These are phyloP conservation scores for Betula pendula DNA, from an alignment of 306 rosid genomes.

Conservation along the genomic window DNA sequence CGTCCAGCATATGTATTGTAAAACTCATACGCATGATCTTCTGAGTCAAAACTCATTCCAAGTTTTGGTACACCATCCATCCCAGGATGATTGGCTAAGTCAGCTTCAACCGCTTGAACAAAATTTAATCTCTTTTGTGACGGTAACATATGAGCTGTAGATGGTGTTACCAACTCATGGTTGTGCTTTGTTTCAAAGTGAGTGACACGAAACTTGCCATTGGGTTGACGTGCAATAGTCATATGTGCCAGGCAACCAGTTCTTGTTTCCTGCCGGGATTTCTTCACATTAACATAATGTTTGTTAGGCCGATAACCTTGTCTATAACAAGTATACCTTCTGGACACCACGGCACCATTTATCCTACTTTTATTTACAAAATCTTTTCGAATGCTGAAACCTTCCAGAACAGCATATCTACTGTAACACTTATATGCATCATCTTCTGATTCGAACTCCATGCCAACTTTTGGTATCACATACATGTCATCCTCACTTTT, in stretches of 20 bases:
- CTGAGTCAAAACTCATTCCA: conserved; percentile 62
- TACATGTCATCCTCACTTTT: conserved; percentile 32
- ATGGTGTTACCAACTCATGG: conserved; percentile 51
- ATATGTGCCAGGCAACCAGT: conserved; percentile 71
- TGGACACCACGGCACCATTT: conserved; percentile 54
- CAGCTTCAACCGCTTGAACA: conserved; percentile 54
- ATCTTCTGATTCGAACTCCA: conserved; percentile 64
- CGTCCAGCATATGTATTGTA: conserved; percentile 59
- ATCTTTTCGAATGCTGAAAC: conserved; percentile 69
- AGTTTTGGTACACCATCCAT: conserved; percentile 56
- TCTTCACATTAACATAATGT: conserved; percentile 26
- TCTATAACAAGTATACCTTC: conserved; percentile 64
- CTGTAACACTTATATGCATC: conserved; percentile 59
- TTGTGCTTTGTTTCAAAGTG: conserved; percentile 57
- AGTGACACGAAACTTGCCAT: conserved; percentile 51
- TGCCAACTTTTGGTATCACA: conserved; percentile 42
- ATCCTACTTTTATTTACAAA: conserved; percentile 60
- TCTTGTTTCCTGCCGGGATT: conserved; percentile 52
- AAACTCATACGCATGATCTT: conserved; percentile 58
- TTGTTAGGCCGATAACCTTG: conserved; percentile 56
- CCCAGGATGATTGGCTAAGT: conserved; percentile 30
- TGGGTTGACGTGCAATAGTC: conserved; percentile 62
- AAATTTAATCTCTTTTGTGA: conserved; percentile 59
- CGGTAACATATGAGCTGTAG: conserved; percentile 49
- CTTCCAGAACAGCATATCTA: conserved; percentile 52